phyloP scores from a whole-genome alignment of 106 monocot genomes.

The Apostasia shenzhenica region DNA sequence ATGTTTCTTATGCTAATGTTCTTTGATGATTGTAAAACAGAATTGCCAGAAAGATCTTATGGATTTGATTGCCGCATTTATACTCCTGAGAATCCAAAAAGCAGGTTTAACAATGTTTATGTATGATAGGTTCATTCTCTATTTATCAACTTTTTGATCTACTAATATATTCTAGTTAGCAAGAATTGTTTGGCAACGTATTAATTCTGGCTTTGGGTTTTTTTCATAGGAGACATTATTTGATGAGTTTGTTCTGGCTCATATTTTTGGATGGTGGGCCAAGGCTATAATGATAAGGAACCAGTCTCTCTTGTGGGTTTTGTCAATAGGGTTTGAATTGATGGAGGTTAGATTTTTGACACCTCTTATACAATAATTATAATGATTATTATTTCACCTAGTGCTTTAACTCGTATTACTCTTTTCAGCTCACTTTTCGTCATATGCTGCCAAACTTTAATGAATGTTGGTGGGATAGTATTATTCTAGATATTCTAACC shows the following conservation, averaged over 20 bases:
- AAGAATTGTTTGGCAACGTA: not conserved
- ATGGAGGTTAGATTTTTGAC: slow-evolving; percentile 42
- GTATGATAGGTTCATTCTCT: slow-evolving; percentile 43
- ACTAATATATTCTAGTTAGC: not conserved
- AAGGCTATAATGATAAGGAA: slow-evolving; percentile 73
- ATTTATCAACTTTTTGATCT: slow-evolving; percentile 6
- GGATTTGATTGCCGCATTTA: slow-evolving; percentile 63
- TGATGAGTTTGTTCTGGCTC: slow-evolving; percentile 70
- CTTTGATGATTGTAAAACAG: slow-evolving; percentile 14
- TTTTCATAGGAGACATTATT: slow-evolving; percentile 52
- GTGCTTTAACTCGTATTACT: not conserved
- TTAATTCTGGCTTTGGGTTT: slow-evolving; percentile 8
- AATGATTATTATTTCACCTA: not conserved
- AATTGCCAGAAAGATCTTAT: slow-evolving; percentile 65
- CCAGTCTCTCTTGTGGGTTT: slow-evolving; percentile 52
- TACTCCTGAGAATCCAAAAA: slow-evolving; percentile 59
- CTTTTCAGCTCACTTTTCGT: slow-evolving; percentile 55
- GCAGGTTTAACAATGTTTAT: slow-evolving; percentile 74
- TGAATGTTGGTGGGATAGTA: slow-evolving; percentile 76
- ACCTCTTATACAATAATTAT: not conserved
- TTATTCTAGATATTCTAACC: slow-evolving; percentile 48
- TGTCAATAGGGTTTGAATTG: slow-evolving; percentile 63
- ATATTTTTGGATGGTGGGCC: slow-evolving; percentile 75
- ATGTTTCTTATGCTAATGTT: not conserved
- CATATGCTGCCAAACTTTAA: slow-evolving; percentile 72